Conservation (phyloP, 441 rosid species). For the Aquilaria agallochum region DNA sequence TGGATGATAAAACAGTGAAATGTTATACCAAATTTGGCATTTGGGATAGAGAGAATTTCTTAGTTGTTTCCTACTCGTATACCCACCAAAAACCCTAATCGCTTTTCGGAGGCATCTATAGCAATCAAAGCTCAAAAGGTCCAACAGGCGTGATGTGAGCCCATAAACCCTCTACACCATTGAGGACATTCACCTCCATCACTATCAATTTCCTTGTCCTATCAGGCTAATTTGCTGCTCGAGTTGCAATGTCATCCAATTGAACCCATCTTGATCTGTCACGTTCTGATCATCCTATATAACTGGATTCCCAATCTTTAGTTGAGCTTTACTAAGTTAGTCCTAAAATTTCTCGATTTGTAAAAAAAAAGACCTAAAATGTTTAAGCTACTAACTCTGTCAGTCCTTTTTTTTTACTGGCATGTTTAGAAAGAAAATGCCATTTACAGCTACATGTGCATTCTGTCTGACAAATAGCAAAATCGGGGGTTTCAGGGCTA, state of each 20-base stretch:
- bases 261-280: neutral
- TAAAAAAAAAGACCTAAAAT: no score
- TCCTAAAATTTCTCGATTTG: no score
- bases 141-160: conserved; percentile 51
- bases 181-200: neutral
- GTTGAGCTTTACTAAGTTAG: no score
- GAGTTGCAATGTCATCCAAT: neutral
- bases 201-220: neutral
- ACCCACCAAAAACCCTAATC: neutral
- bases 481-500: no score
- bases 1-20: conserved; percentile 10
- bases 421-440: no score
- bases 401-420: no score
- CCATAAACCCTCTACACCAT: conserved; percentile 22
- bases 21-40: conserved; percentile 3
- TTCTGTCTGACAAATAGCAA: no score
- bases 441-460: no score
- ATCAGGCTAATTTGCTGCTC: neutral
- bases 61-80: conserved; percentile 18
- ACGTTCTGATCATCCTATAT: neutral
- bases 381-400: no score
- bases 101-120: conserved; percentile 26
- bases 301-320: no score
- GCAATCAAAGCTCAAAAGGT: conserved; percentile 31
- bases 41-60: conserved; percentile 3